Percentiles rank a stretch among this genome's conserved stretches.
phyloP scores from a whole-genome alignment of 2,329 filamentous ascomycete genomes.

The Teratosphaeria destructans region DNA sequence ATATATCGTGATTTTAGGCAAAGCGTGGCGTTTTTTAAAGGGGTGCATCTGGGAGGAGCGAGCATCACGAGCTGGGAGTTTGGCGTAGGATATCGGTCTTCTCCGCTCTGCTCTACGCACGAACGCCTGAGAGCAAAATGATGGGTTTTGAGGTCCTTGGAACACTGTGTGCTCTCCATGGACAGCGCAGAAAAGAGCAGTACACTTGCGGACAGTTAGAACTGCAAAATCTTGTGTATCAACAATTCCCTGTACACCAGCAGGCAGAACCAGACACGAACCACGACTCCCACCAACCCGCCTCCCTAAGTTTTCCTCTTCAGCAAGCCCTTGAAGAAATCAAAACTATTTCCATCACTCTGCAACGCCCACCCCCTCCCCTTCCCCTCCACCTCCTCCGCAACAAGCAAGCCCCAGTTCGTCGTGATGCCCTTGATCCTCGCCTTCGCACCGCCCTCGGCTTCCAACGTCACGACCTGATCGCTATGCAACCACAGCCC shows the following conservation, averaged over 20 bases:
- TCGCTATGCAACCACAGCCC: constrained; percentile 68
- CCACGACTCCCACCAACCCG: background rate
- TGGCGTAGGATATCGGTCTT: background rate
- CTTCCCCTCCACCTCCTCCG: constrained; percentile 67
- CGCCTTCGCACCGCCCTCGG: constrained; percentile 63
- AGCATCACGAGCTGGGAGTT: background rate
- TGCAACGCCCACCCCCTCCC: constrained; percentile 75
- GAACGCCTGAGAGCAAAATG: background rate
- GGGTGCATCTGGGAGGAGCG: constrained; percentile 1
- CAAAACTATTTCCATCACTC: constrained; percentile 96
- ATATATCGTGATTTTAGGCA: constrained; percentile 8
- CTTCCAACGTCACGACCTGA: constrained; percentile 64
- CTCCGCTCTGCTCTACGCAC: constrained; percentile 2
- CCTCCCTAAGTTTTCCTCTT: constrained; percentile 51
- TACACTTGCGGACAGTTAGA: background rate
- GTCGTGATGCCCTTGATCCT: constrained; percentile 75
- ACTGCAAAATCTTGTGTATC: background rate
- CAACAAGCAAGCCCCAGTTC: constrained; percentile 83
- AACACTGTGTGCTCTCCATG: background rate
- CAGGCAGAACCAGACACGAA: background rate
- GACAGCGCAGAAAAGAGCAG: background rate
- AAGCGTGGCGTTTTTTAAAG: constrained; percentile 16
- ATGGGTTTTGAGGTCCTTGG: background rate
- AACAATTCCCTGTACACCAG: background rate
- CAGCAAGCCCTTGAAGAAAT: constrained; percentile 85